These are phyloP conservation scores for Trichothecium sympodiale DNA, from an alignment of 2,329 filamentous ascomycete genomes.

Conservation along the genomic window DNA sequence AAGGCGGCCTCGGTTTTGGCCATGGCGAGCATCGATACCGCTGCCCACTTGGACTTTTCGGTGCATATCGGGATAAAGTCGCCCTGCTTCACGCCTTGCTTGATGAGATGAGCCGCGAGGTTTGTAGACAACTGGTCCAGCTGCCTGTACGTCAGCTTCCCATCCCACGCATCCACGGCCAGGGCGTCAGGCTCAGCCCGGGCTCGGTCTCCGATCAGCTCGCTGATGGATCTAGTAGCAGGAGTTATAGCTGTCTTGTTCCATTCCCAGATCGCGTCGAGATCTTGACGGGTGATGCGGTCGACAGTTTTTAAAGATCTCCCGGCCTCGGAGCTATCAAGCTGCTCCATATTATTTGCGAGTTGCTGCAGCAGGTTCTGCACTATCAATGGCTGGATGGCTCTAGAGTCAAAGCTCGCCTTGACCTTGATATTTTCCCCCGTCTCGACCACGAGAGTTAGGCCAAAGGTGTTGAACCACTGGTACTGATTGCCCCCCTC, in stretches of 20 bases:
- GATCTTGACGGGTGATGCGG: slow-evolving; percentile 14
- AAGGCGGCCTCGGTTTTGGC: slow-evolving; percentile 20
- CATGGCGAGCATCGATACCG: slow-evolving; percentile 17
- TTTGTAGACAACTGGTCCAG: slow-evolving; percentile 29
- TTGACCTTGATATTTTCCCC: neutral
- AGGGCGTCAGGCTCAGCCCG: slow-evolving; percentile 20
- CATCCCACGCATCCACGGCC: slow-evolving; percentile 40
- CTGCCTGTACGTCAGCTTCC: slow-evolving; percentile 31
- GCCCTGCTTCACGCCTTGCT: slow-evolving; percentile 14
- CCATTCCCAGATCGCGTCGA: slow-evolving; percentile 34
- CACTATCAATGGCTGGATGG: neutral
- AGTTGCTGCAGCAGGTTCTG: neutral
- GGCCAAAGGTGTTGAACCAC: neutral
- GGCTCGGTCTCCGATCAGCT: slow-evolving; percentile 30
- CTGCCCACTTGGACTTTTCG: slow-evolving; percentile 15
- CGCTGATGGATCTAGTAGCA: slow-evolving; percentile 32
- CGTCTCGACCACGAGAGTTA: neutral
- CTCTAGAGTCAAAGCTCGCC: neutral
- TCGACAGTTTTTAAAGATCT: neutral
- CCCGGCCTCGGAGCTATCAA: neutral
- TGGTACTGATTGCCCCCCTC: neutral
- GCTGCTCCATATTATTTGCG: neutral
- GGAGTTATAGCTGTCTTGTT: slow-evolving; percentile 29
- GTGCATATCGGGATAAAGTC: slow-evolving; percentile 13
- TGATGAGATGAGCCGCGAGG: slow-evolving; percentile 25